Evolutionary conservation across 441 rosid genomes (phyloP), one percentile per base, ranked within the genome.

Genomic region (Monsonia emarginata): DNA sequence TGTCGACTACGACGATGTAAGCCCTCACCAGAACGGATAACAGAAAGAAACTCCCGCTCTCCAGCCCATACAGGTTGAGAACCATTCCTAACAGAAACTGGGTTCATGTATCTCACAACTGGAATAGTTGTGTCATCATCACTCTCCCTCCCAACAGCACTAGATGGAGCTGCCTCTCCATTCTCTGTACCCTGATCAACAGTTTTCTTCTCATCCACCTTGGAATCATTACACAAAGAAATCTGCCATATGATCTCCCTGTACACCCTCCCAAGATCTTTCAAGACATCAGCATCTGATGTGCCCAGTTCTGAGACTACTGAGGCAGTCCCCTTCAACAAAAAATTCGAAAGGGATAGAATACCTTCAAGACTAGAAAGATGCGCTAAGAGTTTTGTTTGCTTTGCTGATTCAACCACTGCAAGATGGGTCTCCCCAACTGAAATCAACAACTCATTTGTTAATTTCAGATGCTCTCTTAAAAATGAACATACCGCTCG

Each of bases 201-300:
- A 82, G 66, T 75, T 56, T 65, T 79, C 78, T 81, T 89, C 71
- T 83, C 96, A 75, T 82, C 95, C 69, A 81, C 84, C 84, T 88
- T 84, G 71, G 89, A 78, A 73, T 86, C 95, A 72, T 80, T 81
- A 64, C 81, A 82, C 75, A 83, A 68, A 67, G 99, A 86, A 73
- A 91, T 77, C 73, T 94, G 99, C 99, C 97, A 94, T 63, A 86
- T 76, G 30, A 83, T 78, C 77, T 89, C 92, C 81, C 78, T 72
- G 77, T 94, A 91, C 36, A 83, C 73, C 80, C 72, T 68, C 69
- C 99, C 96, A 71, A 94, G 82, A 79, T 88, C 92, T 83, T 82
- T 91, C 82, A 94, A 68, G 60, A 88, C 86, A 81, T 91, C 99
- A 70, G 94, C 96, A 85, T 91, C 95, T 42, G 93, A 87, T 69